Percentiles rank a stretch among this genome's conserved stretches.
Conservation (phyloP, 1,284 basidiomycete genomes). For the Cutaneotrichosporon mucoides region DNA sequence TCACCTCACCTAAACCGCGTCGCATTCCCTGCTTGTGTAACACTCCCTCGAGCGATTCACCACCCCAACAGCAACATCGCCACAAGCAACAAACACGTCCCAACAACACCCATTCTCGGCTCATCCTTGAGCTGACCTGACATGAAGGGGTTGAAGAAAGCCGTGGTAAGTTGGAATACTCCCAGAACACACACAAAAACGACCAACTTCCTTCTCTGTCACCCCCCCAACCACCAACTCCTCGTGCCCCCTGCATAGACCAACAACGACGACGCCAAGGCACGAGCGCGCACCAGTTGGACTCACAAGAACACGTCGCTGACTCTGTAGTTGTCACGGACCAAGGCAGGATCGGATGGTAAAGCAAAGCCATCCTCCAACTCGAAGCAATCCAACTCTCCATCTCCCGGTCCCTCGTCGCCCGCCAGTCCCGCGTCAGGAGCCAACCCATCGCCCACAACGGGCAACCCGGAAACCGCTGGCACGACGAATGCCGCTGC, state of each 20-base stretch:
- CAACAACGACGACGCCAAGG: neutral
- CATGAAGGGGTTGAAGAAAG: constrained; percentile 86
- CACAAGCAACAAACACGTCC: too few species aligned
- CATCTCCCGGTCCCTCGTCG: constrained; percentile 23
- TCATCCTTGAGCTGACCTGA: too few species aligned
- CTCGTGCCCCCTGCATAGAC: neutral
- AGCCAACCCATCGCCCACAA: neutral
- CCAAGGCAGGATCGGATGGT: constrained; percentile 36
- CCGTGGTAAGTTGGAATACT: constrained; percentile 57
- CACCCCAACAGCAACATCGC: too few species aligned
- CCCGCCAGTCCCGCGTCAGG: neutral
- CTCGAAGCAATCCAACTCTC: constrained; percentile 49
- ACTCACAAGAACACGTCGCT: neutral
- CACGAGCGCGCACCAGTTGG: neutral
- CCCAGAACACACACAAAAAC: neutral
- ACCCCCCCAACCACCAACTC: neutral
- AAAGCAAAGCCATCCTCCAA: constrained; percentile 41
- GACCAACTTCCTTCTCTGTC: neutral
- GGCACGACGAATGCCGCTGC: constrained; percentile 5
- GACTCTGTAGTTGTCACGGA: constrained; percentile 29
- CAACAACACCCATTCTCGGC: too few species aligned
- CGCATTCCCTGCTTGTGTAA: too few species aligned
- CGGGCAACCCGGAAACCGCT: neutral
- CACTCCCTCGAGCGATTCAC: neutral
- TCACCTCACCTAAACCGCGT: too few species aligned